Percentiles rank a stretch among this genome's conserved stretches.
Conservation (phyloP, 768 basidiomycete genomes). For the Russula sp. region DNA sequence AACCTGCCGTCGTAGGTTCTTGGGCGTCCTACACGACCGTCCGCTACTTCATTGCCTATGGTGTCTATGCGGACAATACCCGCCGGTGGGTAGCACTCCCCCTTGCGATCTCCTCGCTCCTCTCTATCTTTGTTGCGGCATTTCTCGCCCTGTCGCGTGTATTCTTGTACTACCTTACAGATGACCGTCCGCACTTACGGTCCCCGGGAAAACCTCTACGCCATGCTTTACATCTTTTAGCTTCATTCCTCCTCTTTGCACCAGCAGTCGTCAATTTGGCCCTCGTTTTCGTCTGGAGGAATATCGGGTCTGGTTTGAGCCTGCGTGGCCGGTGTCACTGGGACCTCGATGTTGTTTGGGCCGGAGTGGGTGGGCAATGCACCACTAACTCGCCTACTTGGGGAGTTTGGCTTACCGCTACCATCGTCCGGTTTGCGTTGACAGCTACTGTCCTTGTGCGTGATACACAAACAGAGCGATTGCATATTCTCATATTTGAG, state of each 20-base stretch:
- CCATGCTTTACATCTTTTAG: slow-evolving; percentile 40
- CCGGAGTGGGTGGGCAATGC: slow-evolving; percentile 33
- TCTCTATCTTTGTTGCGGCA: slow-evolving; percentile 30
- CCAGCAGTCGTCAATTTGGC: slow-evolving; percentile 52
- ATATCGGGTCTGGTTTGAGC: slow-evolving; percentile 35
- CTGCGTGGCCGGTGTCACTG: slow-evolving; percentile 46
- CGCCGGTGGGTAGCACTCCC: slow-evolving; percentile 43
- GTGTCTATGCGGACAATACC: slow-evolving; percentile 34
- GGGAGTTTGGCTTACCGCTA: slow-evolving; percentile 50
- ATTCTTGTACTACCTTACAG: slow-evolving; percentile 32
- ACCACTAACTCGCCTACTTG: slow-evolving; percentile 35
- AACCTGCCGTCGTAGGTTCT: slow-evolving; percentile 33
- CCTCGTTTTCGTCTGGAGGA: slow-evolving; percentile 50
- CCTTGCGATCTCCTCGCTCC: slow-evolving; percentile 43
- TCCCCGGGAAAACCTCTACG: slow-evolving; percentile 30
- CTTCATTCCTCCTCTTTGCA: slow-evolving; percentile 38
- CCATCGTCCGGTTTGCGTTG: slow-evolving; percentile 46
- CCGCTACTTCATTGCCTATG: slow-evolving; percentile 61
- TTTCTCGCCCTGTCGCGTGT: slow-evolving; percentile 30
- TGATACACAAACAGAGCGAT: slow-evolving; percentile 14
- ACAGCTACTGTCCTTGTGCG: slow-evolving; percentile 52
- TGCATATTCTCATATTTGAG: neutral
- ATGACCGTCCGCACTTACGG: slow-evolving; percentile 31
- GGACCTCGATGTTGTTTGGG: slow-evolving; percentile 67
- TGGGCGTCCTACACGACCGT: slow-evolving; percentile 60